Evolutionary conservation across 2,329 filamentous ascomycete genomes (phyloP).

Genomic region (Colletotrichum ledebouriae): DNA sequence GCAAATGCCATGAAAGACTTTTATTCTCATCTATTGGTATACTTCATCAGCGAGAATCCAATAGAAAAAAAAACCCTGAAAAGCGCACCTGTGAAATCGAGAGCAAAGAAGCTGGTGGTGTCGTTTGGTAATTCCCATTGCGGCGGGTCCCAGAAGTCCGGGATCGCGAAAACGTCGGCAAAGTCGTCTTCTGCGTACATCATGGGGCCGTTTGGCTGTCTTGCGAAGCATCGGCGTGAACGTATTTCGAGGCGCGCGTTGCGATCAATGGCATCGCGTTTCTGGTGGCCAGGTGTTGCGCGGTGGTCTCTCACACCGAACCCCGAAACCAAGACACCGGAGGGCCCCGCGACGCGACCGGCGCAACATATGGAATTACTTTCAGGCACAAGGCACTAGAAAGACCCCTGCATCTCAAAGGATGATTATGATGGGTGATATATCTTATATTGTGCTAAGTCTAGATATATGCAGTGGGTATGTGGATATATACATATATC

Average conservation of each 20-base stretch:
- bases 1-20: constrained; percentile 33
- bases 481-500: no score
- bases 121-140: constrained; percentile 54
- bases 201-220: constrained; percentile 32
- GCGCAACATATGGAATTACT: constrained; percentile 17
- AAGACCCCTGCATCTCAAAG: constrained; percentile 12
- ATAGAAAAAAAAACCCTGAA: constrained; percentile 27
- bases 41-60: neutral
- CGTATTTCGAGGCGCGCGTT: neutral
- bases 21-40: neutral
- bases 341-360: constrained; percentile 32
- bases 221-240: constrained; percentile 1
- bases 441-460: no score
- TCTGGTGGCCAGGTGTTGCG: neutral
- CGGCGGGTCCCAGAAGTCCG: constrained; percentile 71
- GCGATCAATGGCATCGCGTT: constrained; percentile 28
- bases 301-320: neutral
- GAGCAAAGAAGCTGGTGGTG: constrained; percentile 59
- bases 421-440: no score
- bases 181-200: constrained; percentile 59
- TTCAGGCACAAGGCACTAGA: constrained; percentile 21
- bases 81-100: constrained; percentile 52
- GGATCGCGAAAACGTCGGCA: constrained; percentile 73
- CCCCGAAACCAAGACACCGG: neutral
- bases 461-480: no score